Evolutionary conservation across 2,329 filamentous ascomycete genomes (phyloP).

Genomic region (Fusarium coicis): DNA sequence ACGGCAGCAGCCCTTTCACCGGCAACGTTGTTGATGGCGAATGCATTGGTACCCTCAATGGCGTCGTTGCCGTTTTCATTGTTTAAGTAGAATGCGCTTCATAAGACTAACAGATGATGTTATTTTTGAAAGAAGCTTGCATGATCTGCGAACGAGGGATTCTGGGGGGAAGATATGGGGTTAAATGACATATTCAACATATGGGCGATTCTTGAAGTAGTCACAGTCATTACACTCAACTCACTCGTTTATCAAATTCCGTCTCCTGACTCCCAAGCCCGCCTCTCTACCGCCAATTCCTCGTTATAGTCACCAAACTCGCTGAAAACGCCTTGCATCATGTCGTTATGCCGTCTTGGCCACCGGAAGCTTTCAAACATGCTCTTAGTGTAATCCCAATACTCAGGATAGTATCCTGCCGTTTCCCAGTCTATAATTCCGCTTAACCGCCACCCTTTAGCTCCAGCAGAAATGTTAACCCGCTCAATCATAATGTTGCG

Average conservation of each 20-base stretch:
- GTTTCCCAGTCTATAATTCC: neutral
- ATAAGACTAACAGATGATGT: fast-evolving
- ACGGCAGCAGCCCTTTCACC: neutral
- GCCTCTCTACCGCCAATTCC: neutral
- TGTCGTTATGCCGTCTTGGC: neutral
- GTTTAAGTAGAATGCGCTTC: neutral
- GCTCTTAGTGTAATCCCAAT: neutral
- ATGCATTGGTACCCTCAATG: neutral
- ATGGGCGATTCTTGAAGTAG: neutral
- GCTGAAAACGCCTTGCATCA: neutral
- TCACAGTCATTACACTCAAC: neutral
- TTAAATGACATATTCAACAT: neutral
- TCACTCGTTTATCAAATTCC: neutral
- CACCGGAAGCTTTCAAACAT: neutral
- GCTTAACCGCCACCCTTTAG: neutral
- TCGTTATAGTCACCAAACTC: neutral
- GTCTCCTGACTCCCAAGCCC: neutral
- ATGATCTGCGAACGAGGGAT: fast-evolving
- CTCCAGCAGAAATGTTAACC: too few species aligned
- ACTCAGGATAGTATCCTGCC: neutral
- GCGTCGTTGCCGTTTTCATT: slow-evolving; percentile 1
- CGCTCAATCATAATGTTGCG: neutral
- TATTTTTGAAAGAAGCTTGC: fast-evolving
- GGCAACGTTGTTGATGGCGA: slow-evolving; percentile 1
- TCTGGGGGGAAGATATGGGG: fast-evolving